Percentiles rank a stretch among this genome's conserved stretches.
phyloP scores from a whole-genome alignment of 1,284 basidiomycete genomes.

The Sanghuangporus sanghuang region DNA sequence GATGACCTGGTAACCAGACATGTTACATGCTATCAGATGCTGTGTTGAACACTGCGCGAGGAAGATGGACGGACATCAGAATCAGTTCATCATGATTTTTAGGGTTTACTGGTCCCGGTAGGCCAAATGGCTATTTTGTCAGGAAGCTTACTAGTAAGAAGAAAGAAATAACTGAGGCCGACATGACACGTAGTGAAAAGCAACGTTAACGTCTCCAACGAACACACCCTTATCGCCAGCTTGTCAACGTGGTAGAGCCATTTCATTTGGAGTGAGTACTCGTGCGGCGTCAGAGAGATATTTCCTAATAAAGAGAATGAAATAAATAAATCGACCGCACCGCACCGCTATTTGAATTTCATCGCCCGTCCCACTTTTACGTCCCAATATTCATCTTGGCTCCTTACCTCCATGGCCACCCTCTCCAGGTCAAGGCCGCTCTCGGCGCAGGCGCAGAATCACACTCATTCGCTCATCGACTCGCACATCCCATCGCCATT shows the following conservation, averaged over 20 bases:
- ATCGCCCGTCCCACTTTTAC: background rate
- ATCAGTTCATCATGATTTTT: conserved; percentile 1
- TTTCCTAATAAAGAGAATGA: background rate
- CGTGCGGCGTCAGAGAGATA: background rate
- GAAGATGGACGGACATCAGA: background rate
- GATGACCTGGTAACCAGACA: background rate
- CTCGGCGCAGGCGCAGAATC: background rate
- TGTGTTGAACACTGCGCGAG: background rate
- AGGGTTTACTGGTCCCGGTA: background rate
- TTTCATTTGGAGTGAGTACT: background rate
- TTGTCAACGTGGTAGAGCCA: background rate
- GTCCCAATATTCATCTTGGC: background rate
- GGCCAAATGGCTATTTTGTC: background rate
- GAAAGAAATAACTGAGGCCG: background rate
- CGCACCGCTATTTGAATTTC: background rate
- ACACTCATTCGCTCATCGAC: conserved; percentile 19
- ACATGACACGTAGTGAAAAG: background rate
- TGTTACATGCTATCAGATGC: background rate
- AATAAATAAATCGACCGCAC: background rate
- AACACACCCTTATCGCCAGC: background rate
- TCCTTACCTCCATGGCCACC: conserved; percentile 18
- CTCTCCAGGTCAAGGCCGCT: conserved; percentile 5
- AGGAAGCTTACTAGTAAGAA: too few species aligned
- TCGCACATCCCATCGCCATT: conserved; percentile 28
- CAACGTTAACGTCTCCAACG: background rate